Conservation (phyloP, 768 basidiomycete species). For the Amanita phalloides region DNA sequence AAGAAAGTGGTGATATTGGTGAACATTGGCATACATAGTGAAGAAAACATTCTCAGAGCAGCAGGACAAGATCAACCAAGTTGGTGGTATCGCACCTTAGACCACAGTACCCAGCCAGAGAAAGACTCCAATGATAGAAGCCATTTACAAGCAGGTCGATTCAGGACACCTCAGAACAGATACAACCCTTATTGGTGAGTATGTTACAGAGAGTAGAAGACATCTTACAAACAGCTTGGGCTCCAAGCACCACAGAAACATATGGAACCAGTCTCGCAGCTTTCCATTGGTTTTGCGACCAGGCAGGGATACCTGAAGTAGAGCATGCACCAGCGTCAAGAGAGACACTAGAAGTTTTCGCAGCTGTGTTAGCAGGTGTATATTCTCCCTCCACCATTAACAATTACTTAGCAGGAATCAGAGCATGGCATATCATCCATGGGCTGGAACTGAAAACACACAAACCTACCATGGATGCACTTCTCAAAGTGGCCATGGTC, state of each 20-base stretch:
- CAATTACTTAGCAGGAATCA: conserved; percentile 26
- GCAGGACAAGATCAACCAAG: too few relatives aligned
- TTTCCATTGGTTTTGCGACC: conserved; percentile 31
- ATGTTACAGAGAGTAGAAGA: neutral
- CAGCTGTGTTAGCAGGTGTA: neutral
- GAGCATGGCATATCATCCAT: conserved; percentile 38
- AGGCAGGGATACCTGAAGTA: conserved; percentile 10
- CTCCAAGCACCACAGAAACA: conserved; percentile 16
- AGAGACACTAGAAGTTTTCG: neutral
- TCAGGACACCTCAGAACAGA: too few relatives aligned
- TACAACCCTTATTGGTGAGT: conserved; percentile 10
- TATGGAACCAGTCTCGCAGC: conserved; percentile 27
- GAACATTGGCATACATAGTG: too few relatives aligned
- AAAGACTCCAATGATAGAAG: too few relatives aligned
- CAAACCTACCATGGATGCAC: conserved; percentile 13
- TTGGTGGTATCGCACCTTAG: too few relatives aligned
- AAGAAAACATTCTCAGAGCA: too few relatives aligned
- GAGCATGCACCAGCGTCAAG: neutral
- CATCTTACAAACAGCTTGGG: conserved; percentile 12
- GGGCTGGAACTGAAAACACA: conserved; percentile 20
- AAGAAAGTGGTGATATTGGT: too few relatives aligned
- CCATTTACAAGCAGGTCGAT: too few relatives aligned
- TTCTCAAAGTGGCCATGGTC: conserved; percentile 18
- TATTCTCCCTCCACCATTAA: conserved; percentile 17
- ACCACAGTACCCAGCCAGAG: too few relatives aligned